Evolutionary conservation across 345 rosid genomes (phyloP), one percentile per base, ranked within the genome.

Genomic region (Eucalyptus grandis): DNA sequence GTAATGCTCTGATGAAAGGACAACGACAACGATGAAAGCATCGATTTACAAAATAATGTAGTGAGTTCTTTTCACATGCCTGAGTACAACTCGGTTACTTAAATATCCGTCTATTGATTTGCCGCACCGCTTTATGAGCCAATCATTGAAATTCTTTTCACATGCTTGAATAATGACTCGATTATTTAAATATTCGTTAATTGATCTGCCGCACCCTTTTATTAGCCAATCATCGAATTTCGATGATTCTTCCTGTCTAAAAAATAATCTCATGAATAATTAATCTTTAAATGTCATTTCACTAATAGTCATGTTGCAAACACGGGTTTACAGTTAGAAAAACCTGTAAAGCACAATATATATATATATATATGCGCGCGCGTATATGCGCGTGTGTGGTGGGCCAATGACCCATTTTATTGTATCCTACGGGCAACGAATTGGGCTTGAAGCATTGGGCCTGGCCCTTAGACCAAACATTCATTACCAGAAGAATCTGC

Each of bases 331-430:
- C 44, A n/a, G n/a, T 30, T 65, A 65, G 24, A 53, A 65, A 65
- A 65, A 30, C 19, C 16, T 30, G 9, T 4, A 14, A 30, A 30
- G 72, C 31, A 62, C 9, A 30, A 30, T n/a, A n/a, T n/a, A n/a
- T n/a, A 62, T 6, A 30, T 51, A 16, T 21, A 17, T 19, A 3
- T 3, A 1, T 0, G 3, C 0, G 19, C 0, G 56, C 7, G 56
- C 19, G 51, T 5, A 15, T 2, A 16, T 5, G 16, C 2, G 56
- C 3, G 21, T 2, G 9, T 14, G 8, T n/a, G 77, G 19, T n/a
- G 40, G 77, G 77, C 40, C 21, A 17, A 67, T 67, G 40, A 67
- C 77, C 40, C 40, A 31, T 67, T 31, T 30, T 62, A 62, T 62
- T 62, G 69, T 6, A 62, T 30, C 62, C 30, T 22, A 62, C 9